Conservation (phyloP, 2,329 filamentous ascomycete genomes). For the Amphichorda felina region DNA sequence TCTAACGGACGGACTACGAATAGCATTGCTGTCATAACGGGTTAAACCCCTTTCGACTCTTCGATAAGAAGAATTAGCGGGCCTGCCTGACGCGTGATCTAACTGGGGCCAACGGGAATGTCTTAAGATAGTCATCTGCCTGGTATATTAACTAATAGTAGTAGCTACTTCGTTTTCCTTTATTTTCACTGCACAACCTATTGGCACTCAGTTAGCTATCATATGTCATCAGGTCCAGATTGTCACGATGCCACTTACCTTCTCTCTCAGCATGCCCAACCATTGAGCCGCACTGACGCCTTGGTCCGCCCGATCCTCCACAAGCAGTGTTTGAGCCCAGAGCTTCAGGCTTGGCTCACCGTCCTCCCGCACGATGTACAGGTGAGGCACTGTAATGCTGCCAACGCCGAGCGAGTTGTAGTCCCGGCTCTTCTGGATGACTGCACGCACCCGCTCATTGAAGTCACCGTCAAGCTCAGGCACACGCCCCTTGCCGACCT, state of each 20-base stretch:
- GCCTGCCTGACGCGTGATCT: too few species aligned
- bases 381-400: conserved; percentile 81
- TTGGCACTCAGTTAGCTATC: conserved; percentile 5
- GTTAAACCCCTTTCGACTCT: too few species aligned
- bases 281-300: conserved; percentile 87
- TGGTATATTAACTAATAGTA: too few species aligned
- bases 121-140: too few species aligned
- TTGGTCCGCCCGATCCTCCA: conserved; percentile 92
- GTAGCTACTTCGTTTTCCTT: too few species aligned
- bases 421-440: conserved; percentile 86
- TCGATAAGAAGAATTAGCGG: too few species aligned
- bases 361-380: conserved; percentile 91
- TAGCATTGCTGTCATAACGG: too few species aligned
- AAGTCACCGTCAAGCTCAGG: conserved; percentile 91
- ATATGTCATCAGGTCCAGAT: neutral
- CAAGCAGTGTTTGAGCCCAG: conserved; percentile 91
- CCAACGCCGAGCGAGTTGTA: conserved; percentile 79
- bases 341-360: conserved; percentile 90
- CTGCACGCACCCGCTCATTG: conserved; percentile 83
- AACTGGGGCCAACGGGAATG: too few species aligned
- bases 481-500: conserved; percentile 80
- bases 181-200: conserved; percentile 22
- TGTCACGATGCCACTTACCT: conserved; percentile 42
- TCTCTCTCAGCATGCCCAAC: conserved; percentile 85
- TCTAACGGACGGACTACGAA: too few species aligned